A percentile compares a stretch with the other conserved stretches of the same genome.
phyloP scores from a whole-genome alignment of 768 basidiomycete genomes.

The Mycena rosella region DNA sequence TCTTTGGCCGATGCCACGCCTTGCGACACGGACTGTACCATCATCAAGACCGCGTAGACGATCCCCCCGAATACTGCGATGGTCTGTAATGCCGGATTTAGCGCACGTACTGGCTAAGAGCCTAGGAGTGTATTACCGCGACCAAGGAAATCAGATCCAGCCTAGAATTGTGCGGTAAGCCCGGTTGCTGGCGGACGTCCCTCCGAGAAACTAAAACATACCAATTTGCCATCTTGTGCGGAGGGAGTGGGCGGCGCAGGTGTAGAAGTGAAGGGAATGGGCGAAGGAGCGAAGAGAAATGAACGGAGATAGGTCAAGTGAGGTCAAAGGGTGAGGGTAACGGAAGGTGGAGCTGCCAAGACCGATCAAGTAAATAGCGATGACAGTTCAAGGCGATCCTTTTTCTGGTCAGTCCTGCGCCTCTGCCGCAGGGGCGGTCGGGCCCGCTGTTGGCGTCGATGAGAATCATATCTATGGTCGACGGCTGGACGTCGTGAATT shows the following conservation, averaged over 20 bases:
- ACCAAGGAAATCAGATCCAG: constrained; percentile 27
- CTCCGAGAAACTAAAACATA: background rate
- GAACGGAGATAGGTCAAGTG: no score
- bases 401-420: no score
- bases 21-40: constrained; percentile 54
- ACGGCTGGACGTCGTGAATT: no score
- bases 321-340: no score
- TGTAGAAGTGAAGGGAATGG: background rate
- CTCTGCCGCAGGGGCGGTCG: no score
- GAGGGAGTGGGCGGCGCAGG: background rate
- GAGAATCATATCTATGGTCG: no score
- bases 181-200: background rate
- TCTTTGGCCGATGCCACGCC: constrained; percentile 65
- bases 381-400: no score
- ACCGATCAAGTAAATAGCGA: no score
- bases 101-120: background rate
- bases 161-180: background rate
- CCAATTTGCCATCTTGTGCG: background rate
- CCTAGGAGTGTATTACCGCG: background rate
- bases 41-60: constrained; percentile 56
- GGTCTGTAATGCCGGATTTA: constrained; percentile 51
- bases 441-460: no score
- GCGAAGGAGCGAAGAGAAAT: background rate
- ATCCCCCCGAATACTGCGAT: constrained; percentile 60
- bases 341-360: no score